Conservation (phyloP, 495 filamentous ascomycete genomes). For the Tuber calosporum region DNA sequence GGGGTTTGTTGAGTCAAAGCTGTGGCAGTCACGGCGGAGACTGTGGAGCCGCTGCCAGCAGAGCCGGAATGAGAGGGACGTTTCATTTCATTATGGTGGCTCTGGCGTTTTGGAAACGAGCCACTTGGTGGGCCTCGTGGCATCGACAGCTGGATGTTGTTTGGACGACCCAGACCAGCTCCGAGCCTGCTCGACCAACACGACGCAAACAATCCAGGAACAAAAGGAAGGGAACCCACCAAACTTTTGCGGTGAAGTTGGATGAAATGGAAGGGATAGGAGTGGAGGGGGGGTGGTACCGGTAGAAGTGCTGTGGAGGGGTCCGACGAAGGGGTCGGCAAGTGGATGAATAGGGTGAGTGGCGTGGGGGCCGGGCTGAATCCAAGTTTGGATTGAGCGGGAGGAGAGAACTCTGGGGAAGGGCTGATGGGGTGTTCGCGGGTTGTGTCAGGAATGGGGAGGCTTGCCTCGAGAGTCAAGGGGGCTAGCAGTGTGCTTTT, state of each 20-base stretch:
- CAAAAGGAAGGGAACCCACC: not conserved
- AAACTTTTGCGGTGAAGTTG: not conserved
- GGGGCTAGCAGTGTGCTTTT: not conserved
- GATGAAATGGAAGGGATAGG: not conserved
- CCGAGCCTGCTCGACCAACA: constrained; percentile 38
- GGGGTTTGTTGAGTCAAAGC: constrained; percentile 19
- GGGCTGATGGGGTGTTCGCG: not conserved
- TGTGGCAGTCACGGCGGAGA: constrained; percentile 8
- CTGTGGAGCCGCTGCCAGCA: constrained; percentile 25
- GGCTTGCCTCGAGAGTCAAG: not conserved
- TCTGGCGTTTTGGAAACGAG: constrained; percentile 42
- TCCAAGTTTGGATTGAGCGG: not conserved
- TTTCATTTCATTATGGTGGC: constrained; percentile 33
- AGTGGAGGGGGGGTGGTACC: not conserved
- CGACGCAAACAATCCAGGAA: constrained; percentile 18
- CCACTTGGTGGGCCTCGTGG: constrained; percentile 40
- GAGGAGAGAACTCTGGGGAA: not conserved
- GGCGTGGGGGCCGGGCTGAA: not conserved
- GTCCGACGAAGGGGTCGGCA: constrained; percentile 1
- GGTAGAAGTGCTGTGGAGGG: not conserved
- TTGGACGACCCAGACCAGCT: constrained; percentile 37
- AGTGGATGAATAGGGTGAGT: not conserved
- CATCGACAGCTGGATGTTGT: constrained; percentile 41
- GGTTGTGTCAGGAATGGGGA: not conserved
- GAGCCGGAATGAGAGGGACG: constrained; percentile 37